Evolutionary conservation across 2,329 filamentous ascomycete genomes (phyloP), one percentile per base, ranked within the genome.

Genomic region (Aspergillus pseudoglaucus): DNA sequence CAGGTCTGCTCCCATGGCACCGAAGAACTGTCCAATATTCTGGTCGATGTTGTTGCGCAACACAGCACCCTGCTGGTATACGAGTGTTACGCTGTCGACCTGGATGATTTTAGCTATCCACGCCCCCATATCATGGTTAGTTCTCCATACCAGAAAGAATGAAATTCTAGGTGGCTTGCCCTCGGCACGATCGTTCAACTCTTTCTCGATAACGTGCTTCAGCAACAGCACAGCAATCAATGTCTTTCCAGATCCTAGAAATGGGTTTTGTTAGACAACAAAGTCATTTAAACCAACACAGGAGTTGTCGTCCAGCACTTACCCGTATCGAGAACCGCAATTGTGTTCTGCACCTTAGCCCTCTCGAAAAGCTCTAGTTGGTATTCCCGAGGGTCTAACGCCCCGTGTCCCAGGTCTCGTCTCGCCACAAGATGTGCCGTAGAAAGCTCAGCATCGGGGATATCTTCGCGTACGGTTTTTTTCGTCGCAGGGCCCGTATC

Each of bases 251-350:
- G 89, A 90, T 10, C 93, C 87, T 84, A 47, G 3, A 40, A 37
- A 7, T 47, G 17, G n/a, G 52, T 30, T 12, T 12, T 30, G 9
- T 30, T 8, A 49, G 42, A 30, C 23, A 27, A 6, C 10, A 9
- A 18, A 18, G 15, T 14, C 17, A 18, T 39, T 5, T 12, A 39
- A 18, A 3, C 9, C 18, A 20, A 27, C 22, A 38, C 15, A 6
- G 17, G 14, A n/a, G 14, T 25, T 5, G 4, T 37, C 14, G 18
- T 10, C 20, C 8, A 3, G n/a, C 7, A 44, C 27, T 45, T 63
- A 83, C 83, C 89, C n/a, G 91, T 96, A 60, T 94, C 90, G 1
- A 97, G 77, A 1, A 98, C 93, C 1, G 93, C 90, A 56, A 98
- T 95, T 6, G 85, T 87, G 62, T 98, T 98, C 56, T 84, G 80